Conservation (phyloP, 805 yeast species). For the Osmozyma mogii region DNA sequence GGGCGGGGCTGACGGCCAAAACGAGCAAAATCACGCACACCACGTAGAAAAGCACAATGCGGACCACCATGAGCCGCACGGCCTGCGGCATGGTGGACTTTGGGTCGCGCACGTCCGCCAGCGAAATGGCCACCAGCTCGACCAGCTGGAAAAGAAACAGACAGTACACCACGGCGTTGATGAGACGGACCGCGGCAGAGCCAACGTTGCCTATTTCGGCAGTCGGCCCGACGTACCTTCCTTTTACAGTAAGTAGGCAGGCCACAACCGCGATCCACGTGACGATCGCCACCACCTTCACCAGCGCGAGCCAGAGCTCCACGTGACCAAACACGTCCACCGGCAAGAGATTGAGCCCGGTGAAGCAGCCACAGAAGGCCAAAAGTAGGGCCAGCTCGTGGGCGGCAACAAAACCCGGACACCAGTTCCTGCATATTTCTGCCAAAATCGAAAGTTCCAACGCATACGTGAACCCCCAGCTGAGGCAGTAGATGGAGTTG, state of each 20-base stretch:
- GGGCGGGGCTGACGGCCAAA: too few species aligned
- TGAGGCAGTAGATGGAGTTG: slow-evolving; percentile 17
- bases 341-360: slow-evolving; percentile 14
- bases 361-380: slow-evolving; percentile 10
- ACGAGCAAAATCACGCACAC: slow-evolving; percentile 11
- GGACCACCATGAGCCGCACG: slow-evolving; percentile 8
- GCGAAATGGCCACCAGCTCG: slow-evolving; percentile 12
- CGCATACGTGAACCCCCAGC: slow-evolving; percentile 20
- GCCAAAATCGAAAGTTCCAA: slow-evolving; percentile 14
- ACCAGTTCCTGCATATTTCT: slow-evolving; percentile 12
- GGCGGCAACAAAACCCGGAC: neutral
- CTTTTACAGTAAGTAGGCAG: slow-evolving; percentile 2
- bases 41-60: slow-evolving; percentile 12
- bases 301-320: slow-evolving; percentile 13
- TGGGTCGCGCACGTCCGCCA: slow-evolving; percentile 11
- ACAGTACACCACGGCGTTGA: slow-evolving; percentile 9
- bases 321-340: slow-evolving; percentile 15
- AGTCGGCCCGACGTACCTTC: slow-evolving; percentile 7
- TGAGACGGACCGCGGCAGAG: slow-evolving; percentile 3
- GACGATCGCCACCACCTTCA: slow-evolving; percentile 14
- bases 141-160: slow-evolving; percentile 14
- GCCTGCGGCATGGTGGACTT: slow-evolving; percentile 7
- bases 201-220: slow-evolving; percentile 7
- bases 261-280: slow-evolving; percentile 11
- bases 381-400: slow-evolving; percentile 5